Percentiles rank a stretch among this genome's conserved stretches.
Evolutionary conservation across 139 green algal species (phyloP).

Genomic region (Axilococcus clingmanii): DNA sequence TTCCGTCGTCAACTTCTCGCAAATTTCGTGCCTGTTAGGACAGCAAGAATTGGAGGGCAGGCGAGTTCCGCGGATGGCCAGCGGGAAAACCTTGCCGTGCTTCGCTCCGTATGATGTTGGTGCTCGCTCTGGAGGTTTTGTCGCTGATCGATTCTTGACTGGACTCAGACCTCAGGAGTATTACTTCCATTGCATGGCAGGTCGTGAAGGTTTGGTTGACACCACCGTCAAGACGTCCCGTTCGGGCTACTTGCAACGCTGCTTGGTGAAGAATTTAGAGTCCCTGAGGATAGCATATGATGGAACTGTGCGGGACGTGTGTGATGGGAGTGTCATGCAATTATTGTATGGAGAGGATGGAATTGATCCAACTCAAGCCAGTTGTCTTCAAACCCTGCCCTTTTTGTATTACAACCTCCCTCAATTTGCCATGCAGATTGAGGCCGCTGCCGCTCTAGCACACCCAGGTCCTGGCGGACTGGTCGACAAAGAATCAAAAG

Average conservation of each 20-base stretch:
- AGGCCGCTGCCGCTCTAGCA: slow-evolving; percentile 12
- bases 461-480: slow-evolving; percentile 2
- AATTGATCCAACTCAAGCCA: slow-evolving; percentile 58
- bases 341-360: slow-evolving; percentile 95
- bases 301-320: slow-evolving; percentile 79
- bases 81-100: slow-evolving; percentile 94
- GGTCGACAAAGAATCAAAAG: slow-evolving; percentile 12
- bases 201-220: slow-evolving; percentile 92
- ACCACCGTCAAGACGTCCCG: slow-evolving; percentile 95
- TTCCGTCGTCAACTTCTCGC: slow-evolving; percentile 92
- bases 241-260: slow-evolving; percentile 73
- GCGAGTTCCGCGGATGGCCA: slow-evolving; percentile 81
- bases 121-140: slow-evolving; percentile 73
- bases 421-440: slow-evolving; percentile 23
- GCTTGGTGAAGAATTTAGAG: slow-evolving; percentile 95
- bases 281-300: slow-evolving; percentile 79
- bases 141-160: slow-evolving; percentile 89
- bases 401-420: slow-evolving; percentile 57
- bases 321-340: slow-evolving; percentile 74
- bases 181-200: slow-evolving; percentile 99
- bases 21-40: slow-evolving; percentile 91
- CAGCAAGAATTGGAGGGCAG: slow-evolving; percentile 97
- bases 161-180: slow-evolving; percentile 82
- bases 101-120: slow-evolving; percentile 83
- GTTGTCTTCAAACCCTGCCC: slow-evolving; percentile 68